These are phyloP conservation scores for Apodospora peruviana DNA, from an alignment of 495 filamentous ascomycete genomes.

Conservation along the genomic window DNA sequence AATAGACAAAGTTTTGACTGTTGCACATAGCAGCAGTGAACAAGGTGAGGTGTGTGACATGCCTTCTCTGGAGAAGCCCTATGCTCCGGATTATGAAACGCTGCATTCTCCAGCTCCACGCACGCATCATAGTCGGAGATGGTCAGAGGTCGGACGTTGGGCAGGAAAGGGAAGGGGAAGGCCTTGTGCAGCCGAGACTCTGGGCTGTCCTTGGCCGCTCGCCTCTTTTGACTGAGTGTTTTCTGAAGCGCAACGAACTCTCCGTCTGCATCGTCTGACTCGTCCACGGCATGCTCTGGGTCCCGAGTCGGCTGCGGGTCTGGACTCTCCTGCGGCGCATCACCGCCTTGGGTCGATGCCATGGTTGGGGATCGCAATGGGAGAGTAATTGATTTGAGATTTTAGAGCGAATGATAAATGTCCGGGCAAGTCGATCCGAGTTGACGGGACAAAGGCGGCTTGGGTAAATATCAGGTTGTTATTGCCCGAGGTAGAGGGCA, in stretches of 20 bases:
- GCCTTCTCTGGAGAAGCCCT: slow-evolving; percentile 78
- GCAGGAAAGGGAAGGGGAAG: slow-evolving; percentile 33
- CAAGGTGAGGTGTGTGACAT: slow-evolving; percentile 16
- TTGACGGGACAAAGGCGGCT: too few relatives aligned
- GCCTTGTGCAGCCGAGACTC: slow-evolving; percentile 20
- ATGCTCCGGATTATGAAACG: slow-evolving; percentile 64
- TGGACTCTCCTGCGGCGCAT: background rate
- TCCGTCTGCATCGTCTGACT: slow-evolving; percentile 29
- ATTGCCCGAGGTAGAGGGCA: too few relatives aligned
- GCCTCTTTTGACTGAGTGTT: slow-evolving; percentile 22
- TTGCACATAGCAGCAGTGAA: slow-evolving; percentile 1
- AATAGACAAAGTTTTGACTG: background rate
- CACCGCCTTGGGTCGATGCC: background rate
- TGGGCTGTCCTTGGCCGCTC: slow-evolving; percentile 23
- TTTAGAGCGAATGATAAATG: too few relatives aligned
- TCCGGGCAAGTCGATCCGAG: too few relatives aligned
- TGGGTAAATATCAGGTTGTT: too few relatives aligned
- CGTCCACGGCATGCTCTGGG: slow-evolving; percentile 24
- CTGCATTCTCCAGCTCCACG: slow-evolving; percentile 65
- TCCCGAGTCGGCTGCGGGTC: background rate
- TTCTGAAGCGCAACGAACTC: slow-evolving; percentile 27
- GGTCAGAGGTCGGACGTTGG: slow-evolving; percentile 66
- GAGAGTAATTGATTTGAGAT: background rate
- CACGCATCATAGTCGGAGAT: slow-evolving; percentile 72
- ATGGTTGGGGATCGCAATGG: background rate